A percentile compares a stretch with the other conserved stretches of the same genome.
These are phyloP conservation scores for Emmonsiellopsis sp. DNA, from an alignment of 2,329 filamentous ascomycete genomes.

Conservation along the genomic window DNA sequence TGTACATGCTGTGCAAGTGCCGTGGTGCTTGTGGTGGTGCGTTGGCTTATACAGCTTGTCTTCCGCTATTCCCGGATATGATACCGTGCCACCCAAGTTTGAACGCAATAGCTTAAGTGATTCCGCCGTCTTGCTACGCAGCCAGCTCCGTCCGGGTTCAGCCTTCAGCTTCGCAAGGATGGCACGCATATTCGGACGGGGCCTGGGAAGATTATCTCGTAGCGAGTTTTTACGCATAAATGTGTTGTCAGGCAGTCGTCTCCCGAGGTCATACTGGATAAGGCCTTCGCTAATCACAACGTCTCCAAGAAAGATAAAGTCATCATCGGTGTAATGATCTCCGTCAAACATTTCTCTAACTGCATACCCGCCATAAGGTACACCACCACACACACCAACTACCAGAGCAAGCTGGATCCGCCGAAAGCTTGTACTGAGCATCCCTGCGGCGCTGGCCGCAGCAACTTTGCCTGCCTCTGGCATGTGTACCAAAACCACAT, in stretches of 20 bases:
- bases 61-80: slow-evolving; percentile 12
- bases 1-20: background rate
- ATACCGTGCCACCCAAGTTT: slow-evolving; percentile 3
- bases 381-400: slow-evolving; percentile 34
- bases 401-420: slow-evolving; percentile 26
- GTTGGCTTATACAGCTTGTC: slow-evolving; percentile 15
- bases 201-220: slow-evolving; percentile 14
- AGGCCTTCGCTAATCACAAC: slow-evolving; percentile 21
- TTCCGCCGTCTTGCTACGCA: background rate
- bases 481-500: slow-evolving; percentile 23
- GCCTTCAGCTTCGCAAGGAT: slow-evolving; percentile 15
- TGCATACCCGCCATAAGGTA: slow-evolving; percentile 17
- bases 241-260: slow-evolving; percentile 11
- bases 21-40: slow-evolving; percentile 19
- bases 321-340: slow-evolving; percentile 7
- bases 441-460: slow-evolving; percentile 18
- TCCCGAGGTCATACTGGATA: slow-evolving; percentile 17
- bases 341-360: slow-evolving; percentile 13
- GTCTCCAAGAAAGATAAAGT: slow-evolving; percentile 18
- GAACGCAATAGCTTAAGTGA: slow-evolving; percentile 14
- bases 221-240: background rate
- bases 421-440: slow-evolving; percentile 25
- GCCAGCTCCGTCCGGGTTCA: background rate
- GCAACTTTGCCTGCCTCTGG: slow-evolving; percentile 20
- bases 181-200: slow-evolving; percentile 14